These are phyloP conservation scores for Akanthomyces uredinophilus DNA, from an alignment of 2,329 filamentous ascomycete species.

Conservation along the genomic window DNA sequence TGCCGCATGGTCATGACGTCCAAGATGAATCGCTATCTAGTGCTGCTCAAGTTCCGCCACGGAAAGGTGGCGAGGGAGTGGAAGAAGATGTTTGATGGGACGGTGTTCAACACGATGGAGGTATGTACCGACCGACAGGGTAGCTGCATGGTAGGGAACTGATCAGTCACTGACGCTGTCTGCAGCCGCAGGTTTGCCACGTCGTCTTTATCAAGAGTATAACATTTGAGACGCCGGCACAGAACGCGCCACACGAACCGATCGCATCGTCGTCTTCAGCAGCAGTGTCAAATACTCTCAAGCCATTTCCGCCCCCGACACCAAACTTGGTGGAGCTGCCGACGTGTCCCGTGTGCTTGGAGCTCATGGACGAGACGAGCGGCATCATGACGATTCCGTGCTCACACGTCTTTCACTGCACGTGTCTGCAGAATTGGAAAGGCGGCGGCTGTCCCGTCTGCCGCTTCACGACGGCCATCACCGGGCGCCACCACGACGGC, in stretches of 20 bases:
- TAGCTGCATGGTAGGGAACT: not conserved
- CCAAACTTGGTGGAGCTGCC: slow-evolving; percentile 85
- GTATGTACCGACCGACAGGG: slow-evolving; percentile 38
- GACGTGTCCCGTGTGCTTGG: slow-evolving; percentile 92
- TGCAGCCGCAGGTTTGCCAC: slow-evolving; percentile 83
- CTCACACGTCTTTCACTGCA: slow-evolving; percentile 96
- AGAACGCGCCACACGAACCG: slow-evolving; percentile 52
- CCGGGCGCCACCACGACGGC: slow-evolving; percentile 31
- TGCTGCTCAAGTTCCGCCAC: slow-evolving; percentile 87
- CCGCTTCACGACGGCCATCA: slow-evolving; percentile 67
- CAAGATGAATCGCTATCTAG: slow-evolving; percentile 86
- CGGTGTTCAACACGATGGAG: slow-evolving; percentile 87
- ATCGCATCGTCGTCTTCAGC: slow-evolving; percentile 43
- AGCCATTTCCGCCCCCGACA: slow-evolving; percentile 62
- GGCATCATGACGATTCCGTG: slow-evolving; percentile 93
- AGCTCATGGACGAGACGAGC: slow-evolving; percentile 97
- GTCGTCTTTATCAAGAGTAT: slow-evolving; percentile 93
- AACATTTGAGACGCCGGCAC: slow-evolving; percentile 65
- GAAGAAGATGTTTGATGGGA: slow-evolving; percentile 85
- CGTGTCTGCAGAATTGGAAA: slow-evolving; percentile 92
- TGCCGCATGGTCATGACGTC: slow-evolving; percentile 92
- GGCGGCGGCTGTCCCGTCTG: slow-evolving; percentile 92
- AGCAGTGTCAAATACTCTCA: slow-evolving; percentile 41
- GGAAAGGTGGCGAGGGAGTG: slow-evolving; percentile 70
- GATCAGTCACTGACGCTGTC: slow-evolving; percentile 18